Evolutionary conservation across 768 basidiomycete genomes (phyloP), one percentile per base, ranked within the genome.

Genomic region (Lactarius sp.): DNA sequence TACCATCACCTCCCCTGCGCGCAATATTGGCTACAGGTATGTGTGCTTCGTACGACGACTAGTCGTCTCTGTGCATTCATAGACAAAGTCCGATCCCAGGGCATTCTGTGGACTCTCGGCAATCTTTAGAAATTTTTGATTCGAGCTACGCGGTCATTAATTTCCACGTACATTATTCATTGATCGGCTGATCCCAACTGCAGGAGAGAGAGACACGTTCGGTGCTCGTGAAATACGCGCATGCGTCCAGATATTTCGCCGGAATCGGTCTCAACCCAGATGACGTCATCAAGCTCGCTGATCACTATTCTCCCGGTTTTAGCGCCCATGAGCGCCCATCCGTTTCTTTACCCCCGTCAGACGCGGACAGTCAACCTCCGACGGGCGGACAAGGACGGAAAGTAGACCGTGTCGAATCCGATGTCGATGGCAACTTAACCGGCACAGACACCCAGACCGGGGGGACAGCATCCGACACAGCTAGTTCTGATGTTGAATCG

Each of bases 191-290:
- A 60, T 14, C 22, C 31, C 56, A 2, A 2, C 4, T 16, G 6
- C 56, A 75, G 77, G 61, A 71, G 22, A 62, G 53, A 18, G 74
- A 77, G 62, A 36, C 72, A 3, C 66, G 69, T 22, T 37, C 49
- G 8, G 52, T 77, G 20, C 42, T 70, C 18, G 44, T 51, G n/a
- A 77, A 77, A 65, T 77, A 77, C 59, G 70, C 68, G 0, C 47
- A 64, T 3, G 73, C 76, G 4, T 54, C 37, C 6, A 51, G 71
- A 14, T 68, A 71, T 63, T 68, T 78, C 18, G 44, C 64, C 12
- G 76, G 75, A 3, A 64, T 76, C 39, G 72, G 65, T 18, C 70
- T 77, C 51, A 72, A 75, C 59, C 61, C 71, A 10, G 71, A 73
- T 55, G 69, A 66, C 16, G 67, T 70, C 47, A 65, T 71, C 9